Evolutionary conservation across 331 rosid genomes (phyloP), one percentile per base, ranked within the genome.

Genomic region (Rosa hybrid): DNA sequence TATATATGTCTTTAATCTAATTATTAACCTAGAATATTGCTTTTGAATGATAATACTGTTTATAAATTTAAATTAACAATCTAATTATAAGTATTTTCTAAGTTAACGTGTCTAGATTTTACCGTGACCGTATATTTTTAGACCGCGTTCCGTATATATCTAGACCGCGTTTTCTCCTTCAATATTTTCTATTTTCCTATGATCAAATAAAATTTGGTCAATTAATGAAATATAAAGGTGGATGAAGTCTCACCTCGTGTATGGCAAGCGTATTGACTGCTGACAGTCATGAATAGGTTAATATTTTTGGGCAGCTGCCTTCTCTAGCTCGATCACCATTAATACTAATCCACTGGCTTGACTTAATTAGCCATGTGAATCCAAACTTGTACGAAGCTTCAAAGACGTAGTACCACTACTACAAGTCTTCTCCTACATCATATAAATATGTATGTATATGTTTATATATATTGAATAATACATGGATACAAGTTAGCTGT

Each of bases 181-280:
- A 60, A 21, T 60, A 21, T 23, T 7, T 41, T 34, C 39, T 34
- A 34, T 34, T 34, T 34, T 34, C 3, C 38, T 34, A 34, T 34
- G 39, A 34, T 34, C 39, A 34, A 34, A 34, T 3, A 34, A 34
- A 34, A 34, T 34, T 34, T 41, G 14, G 42, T 20, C 25, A 76
- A 76, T 46, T 41, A 56, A 49, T 53, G 12, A 20, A 50, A 49
- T 25, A 2, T 21, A 25, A 11, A 48, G 65, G 12, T 23, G 13
- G 0, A 17, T 63, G 41, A 63, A 63, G 69, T 27, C 69, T 65
- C 46, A 17, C 13, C 21, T 78, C 76, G 81, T 41, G 82, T 44
- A 67, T 5, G 82, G 77, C 46, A 69, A 78, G 87, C 83, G 81
- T 82, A 67, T 84, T 84, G 86, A 88, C 85, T 81, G 89, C 87